Percentiles rank a stretch among this genome's conserved stretches.
Conservation (phyloP, 345 rosid genomes). For the Aethionema arabicum region DNA sequence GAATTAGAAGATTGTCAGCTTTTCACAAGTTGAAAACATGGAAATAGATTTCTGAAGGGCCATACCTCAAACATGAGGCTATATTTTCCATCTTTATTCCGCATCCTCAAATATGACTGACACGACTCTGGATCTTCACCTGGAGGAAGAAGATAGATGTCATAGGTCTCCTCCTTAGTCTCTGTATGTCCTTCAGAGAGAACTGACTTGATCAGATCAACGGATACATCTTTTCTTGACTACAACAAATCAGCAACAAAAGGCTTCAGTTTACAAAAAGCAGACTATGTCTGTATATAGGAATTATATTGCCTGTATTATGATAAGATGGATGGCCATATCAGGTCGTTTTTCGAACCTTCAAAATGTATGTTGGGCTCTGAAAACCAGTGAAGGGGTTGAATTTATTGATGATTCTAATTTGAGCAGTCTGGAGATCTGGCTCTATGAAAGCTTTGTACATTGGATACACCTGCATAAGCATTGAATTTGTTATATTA, state of each 20-base stretch:
- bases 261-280: slow-evolving; percentile 3
- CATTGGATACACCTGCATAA: slow-evolving; percentile 92
- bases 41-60: slow-evolving; percentile 11
- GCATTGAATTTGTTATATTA: slow-evolving; percentile 16
- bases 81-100: slow-evolving; percentile 98
- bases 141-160: slow-evolving; percentile 96
- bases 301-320: background rate
- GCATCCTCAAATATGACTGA: slow-evolving; percentile 96
- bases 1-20: slow-evolving; percentile 7
- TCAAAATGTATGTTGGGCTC: slow-evolving; percentile 91
- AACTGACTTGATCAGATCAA: slow-evolving; percentile 68
- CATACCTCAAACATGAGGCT: slow-evolving; percentile 99
- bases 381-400: slow-evolving; percentile 98
- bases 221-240: slow-evolving; percentile 70
- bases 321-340: slow-evolving; percentile 5
- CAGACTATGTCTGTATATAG: slow-evolving; percentile 3
- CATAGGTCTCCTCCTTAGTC: slow-evolving; percentile 82
- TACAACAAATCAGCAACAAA: slow-evolving; percentile 42
- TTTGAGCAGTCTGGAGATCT: slow-evolving; percentile 96
- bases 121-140: slow-evolving; percentile 99
- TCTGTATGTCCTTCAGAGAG: slow-evolving; percentile 67
- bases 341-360: slow-evolving; percentile 50
- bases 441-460: slow-evolving; percentile 99
- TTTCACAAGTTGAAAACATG: slow-evolving; percentile 8
- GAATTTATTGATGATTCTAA: slow-evolving; percentile 86